Percentiles rank a stretch among this genome's conserved stretches.
phyloP scores from a whole-genome alignment of 176 grass and related monocot genomes.

The Thinopyrum elongatum region DNA sequence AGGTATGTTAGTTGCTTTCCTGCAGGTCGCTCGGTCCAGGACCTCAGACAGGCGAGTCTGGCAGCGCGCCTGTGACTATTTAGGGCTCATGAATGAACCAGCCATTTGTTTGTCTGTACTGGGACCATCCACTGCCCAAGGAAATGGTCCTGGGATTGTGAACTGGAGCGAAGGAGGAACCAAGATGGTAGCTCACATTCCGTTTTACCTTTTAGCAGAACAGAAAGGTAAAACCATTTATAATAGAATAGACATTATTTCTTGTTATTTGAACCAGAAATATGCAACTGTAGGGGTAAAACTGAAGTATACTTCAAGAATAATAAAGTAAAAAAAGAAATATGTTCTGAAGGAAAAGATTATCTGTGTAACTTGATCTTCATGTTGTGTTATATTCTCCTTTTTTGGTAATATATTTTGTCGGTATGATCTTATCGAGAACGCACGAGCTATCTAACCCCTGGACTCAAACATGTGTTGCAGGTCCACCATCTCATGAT shows the following conservation, averaged over 20 bases:
- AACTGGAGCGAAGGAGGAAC: conserved; percentile 85
- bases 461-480: conserved; percentile 23
- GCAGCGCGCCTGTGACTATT: conserved; percentile 85
- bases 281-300: not conserved
- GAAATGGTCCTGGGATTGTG: conserved; percentile 76
- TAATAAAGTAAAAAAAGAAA: not conserved
- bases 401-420: not conserved
- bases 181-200: conserved; percentile 86
- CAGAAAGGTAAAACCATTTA: conserved; percentile 69
- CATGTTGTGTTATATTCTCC: not conserved
- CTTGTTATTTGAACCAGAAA: not conserved
- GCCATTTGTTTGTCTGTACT: conserved; percentile 81
- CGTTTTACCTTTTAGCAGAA: conserved; percentile 77
- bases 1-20: conserved; percentile 7
- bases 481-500: conserved; percentile 80
- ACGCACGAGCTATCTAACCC: not conserved
- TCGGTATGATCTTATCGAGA: not conserved
- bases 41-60: conserved; percentile 82
- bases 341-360: not conserved
- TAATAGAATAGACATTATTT: not conserved
- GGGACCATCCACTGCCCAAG: conserved; percentile 55
- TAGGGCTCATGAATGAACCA: conserved; percentile 91
- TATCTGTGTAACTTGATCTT: not conserved
- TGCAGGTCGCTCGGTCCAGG: conserved; percentile 75
- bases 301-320: not conserved